phyloP scores from a whole-genome alignment of 108 stramenopile species.

The Cyclotella cryptica region DNA sequence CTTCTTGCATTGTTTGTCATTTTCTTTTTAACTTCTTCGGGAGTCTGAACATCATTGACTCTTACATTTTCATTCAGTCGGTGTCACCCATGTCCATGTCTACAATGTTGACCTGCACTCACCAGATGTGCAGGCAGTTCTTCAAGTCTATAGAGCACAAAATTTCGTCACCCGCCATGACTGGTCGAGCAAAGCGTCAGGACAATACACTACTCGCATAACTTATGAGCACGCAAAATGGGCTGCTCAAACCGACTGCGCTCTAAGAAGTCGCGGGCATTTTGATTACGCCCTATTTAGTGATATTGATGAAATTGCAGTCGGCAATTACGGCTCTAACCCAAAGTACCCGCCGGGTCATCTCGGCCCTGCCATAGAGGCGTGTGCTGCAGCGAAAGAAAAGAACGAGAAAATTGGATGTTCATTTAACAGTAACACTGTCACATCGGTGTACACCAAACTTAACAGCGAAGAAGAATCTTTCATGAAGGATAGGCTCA shows the following conservation, averaged over 20 bases:
- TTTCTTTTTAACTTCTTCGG: background rate
- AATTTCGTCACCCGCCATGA: constrained; percentile 52
- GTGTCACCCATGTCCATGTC: constrained; percentile 48
- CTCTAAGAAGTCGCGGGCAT: constrained; percentile 33
- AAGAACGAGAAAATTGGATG: constrained; percentile 32
- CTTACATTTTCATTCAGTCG: background rate
- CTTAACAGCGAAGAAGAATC: constrained; percentile 39
- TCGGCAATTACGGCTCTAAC: constrained; percentile 16
- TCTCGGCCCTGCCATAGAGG: constrained; percentile 34
- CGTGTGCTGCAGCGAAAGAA: constrained; percentile 34
- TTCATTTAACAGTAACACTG: constrained; percentile 54
- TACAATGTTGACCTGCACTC: constrained; percentile 56
- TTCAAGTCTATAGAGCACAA: constrained; percentile 37
- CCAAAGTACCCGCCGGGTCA: constrained; percentile 24
- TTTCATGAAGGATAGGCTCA: constrained; percentile 40
- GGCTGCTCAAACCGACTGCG: constrained; percentile 56
- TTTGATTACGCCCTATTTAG: constrained; percentile 54
- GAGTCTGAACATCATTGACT: background rate
- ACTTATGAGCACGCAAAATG: constrained; percentile 59
- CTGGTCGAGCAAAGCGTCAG: constrained; percentile 52
- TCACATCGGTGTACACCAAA: constrained; percentile 51
- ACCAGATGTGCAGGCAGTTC: constrained; percentile 35
- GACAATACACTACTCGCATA: constrained; percentile 42
- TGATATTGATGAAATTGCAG: constrained; percentile 50
- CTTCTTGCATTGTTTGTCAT: background rate